Conservation (phyloP, 331 rosid species). For the Malus hybrid region DNA sequence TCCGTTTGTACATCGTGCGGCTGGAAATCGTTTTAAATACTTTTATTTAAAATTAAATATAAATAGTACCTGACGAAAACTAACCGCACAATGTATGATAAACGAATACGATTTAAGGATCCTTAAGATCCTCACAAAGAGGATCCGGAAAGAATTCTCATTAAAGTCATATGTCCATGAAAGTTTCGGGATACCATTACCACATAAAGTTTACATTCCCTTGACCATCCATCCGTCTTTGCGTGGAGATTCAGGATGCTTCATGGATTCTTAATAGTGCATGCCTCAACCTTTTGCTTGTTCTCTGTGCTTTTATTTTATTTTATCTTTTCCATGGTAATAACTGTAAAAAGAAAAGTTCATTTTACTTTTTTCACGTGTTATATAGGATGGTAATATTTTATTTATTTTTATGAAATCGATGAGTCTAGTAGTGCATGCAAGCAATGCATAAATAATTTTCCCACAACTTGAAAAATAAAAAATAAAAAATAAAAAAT, state of each 20-base stretch:
- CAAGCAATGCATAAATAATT: slow-evolving; percentile 13
- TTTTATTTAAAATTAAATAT: too few relatives aligned
- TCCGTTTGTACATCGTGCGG: rapidly evolving
- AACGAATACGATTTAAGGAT: too few relatives aligned
- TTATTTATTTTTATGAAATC: slow-evolving; percentile 11
- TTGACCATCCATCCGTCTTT: slow-evolving; percentile 34
- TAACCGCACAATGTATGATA: too few relatives aligned
- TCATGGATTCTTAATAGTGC: slow-evolving; percentile 64
- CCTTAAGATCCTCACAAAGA: too few relatives aligned
- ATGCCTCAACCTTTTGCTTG: slow-evolving; percentile 53
- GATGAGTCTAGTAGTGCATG: slow-evolving; percentile 12
- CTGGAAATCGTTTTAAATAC: rapidly evolving
- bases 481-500: too few relatives aligned
- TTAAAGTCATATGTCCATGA: slow-evolving; percentile 1
- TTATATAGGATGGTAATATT: slow-evolving; percentile 21
- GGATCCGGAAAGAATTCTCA: too few relatives aligned
- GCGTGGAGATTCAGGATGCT: slow-evolving; percentile 52
- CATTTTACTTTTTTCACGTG: slow-evolving; percentile 58
- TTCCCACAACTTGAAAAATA: not conserved
- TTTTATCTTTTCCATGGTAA: slow-evolving; percentile 5
- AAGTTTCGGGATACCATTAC: slow-evolving; percentile 26
- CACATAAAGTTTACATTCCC: slow-evolving; percentile 37
- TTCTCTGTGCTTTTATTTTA: slow-evolving; percentile 18
- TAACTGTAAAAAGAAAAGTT: slow-evolving; percentile 29
- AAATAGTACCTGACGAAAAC: too few relatives aligned